Evolutionary conservation across 1,284 basidiomycete genomes (phyloP).

Genomic region (Puccinia triticina): DNA sequence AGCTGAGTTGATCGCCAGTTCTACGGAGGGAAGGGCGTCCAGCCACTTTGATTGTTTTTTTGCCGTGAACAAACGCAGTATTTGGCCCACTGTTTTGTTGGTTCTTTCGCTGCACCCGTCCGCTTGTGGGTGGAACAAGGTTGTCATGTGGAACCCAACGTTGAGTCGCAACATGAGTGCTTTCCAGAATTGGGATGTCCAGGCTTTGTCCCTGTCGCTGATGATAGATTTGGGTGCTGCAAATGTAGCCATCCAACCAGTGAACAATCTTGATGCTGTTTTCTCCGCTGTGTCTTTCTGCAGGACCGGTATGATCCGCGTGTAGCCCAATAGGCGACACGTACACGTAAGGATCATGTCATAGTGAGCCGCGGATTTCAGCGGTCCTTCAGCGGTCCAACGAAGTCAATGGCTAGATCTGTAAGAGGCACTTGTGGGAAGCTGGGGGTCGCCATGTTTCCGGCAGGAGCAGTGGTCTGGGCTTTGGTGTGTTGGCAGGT

Average conservation of each 20-base stretch:
- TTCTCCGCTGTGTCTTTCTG: too few relatives aligned
- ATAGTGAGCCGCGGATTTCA: not conserved
- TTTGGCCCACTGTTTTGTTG: slow-evolving; percentile 60
- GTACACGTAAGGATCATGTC: too few relatives aligned
- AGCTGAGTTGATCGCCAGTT: slow-evolving; percentile 4
- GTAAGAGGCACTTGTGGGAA: not conserved
- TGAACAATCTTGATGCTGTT: too few relatives aligned
- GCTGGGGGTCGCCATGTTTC: not conserved
- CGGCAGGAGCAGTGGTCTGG: not conserved
- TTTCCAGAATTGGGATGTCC: too few relatives aligned
- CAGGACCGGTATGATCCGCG: too few relatives aligned
- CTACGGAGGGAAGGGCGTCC: not conserved
- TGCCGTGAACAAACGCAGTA: slow-evolving; percentile 34
- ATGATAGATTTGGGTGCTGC: too few relatives aligned
- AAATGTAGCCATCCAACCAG: too few relatives aligned
- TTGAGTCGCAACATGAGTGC: not conserved
- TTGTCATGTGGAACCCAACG: slow-evolving; percentile 41
- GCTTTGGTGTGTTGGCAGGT: not conserved
- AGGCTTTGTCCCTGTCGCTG: too few relatives aligned
- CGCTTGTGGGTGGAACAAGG: slow-evolving; percentile 56
- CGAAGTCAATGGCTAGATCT: not conserved
- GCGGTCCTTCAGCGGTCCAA: not conserved
- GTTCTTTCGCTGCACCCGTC: slow-evolving; percentile 58
- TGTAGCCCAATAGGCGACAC: too few relatives aligned
- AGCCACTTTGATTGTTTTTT: not conserved